phyloP scores from a whole-genome alignment of 2,329 filamentous ascomycete species.

The Epichloe sylvatica region DNA sequence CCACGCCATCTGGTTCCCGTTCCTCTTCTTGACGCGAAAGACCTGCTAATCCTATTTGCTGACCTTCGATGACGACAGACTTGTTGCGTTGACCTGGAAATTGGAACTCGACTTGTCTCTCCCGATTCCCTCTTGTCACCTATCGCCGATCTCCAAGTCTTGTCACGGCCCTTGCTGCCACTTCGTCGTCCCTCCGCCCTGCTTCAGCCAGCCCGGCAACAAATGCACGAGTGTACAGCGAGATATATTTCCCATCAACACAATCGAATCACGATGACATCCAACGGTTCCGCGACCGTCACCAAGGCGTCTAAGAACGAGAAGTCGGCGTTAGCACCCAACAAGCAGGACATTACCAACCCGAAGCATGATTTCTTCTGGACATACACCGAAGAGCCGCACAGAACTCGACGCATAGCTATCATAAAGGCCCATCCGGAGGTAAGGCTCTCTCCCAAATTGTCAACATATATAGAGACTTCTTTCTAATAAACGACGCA shows the following conservation, averaged over 20 bases:
- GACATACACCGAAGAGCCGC: constrained; percentile 97
- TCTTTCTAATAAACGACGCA: background rate
- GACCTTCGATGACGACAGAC: too few species aligned
- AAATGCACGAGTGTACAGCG: background rate
- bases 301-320: constrained; percentile 18
- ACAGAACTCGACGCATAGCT: constrained; percentile 74
- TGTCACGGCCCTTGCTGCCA: background rate
- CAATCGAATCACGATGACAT: constrained; percentile 9
- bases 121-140: too few species aligned
- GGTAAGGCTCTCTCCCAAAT: constrained; percentile 30
- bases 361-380: constrained; percentile 62
- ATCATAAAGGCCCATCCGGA: constrained; percentile 98
- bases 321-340: constrained; percentile 6
- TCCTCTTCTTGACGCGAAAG: too few species aligned
- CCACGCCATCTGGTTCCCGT: background rate
- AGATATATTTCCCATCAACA: background rate
- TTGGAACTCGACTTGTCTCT: too few species aligned
- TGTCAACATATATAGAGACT: constrained; percentile 2
- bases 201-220: background rate
- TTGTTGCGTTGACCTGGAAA: too few species aligned
- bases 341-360: constrained; percentile 10
- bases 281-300: constrained; percentile 21
- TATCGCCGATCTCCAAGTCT: background rate
- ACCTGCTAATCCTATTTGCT: too few species aligned
- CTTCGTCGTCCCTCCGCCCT: background rate